A percentile compares a stretch with the other conserved stretches of the same genome.
phyloP scores from a whole-genome alignment of 345 rosid species.

The Bretschneidera sinensis region DNA sequence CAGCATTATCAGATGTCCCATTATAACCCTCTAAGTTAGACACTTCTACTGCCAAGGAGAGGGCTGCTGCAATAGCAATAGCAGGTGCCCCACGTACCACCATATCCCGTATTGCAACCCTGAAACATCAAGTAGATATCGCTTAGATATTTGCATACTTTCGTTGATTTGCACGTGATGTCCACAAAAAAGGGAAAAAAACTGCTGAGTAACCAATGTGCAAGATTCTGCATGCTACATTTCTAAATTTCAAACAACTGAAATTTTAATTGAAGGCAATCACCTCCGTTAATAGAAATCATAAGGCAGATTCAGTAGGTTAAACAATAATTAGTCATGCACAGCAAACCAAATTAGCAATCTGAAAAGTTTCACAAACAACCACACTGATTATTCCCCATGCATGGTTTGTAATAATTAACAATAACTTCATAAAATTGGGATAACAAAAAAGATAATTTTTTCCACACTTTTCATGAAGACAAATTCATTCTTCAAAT shows the following conservation, averaged over 20 bases:
- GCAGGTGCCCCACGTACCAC: conserved; percentile 99
- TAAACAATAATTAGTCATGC: too few relatives aligned
- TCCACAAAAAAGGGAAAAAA: too few relatives aligned
- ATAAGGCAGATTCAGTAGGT: too few relatives aligned
- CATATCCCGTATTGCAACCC: conserved; percentile 91
- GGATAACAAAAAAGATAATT: too few relatives aligned
- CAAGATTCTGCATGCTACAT: too few relatives aligned
- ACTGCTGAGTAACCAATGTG: background rate
- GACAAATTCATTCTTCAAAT: background rate
- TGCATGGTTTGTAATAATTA: too few relatives aligned
- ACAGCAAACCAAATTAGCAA: too few relatives aligned
- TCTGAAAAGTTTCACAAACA: too few relatives aligned
- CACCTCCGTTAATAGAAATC: background rate
- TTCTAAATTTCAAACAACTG: background rate
- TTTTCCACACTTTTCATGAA: background rate
- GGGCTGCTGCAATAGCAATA: conserved; percentile 89
- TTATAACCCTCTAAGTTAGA: conserved; percentile 42
- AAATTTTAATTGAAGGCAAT: background rate
- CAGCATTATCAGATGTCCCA: conserved; percentile 58
- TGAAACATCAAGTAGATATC: conserved; percentile 15
- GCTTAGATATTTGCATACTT: background rate
- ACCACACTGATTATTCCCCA: too few relatives aligned
- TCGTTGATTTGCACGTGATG: background rate
- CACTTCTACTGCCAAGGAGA: conserved; percentile 88
- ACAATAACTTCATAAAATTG: too few relatives aligned